Conservation (phyloP, 768 basidiomycete genomes). For the Leccinum broughii region DNA sequence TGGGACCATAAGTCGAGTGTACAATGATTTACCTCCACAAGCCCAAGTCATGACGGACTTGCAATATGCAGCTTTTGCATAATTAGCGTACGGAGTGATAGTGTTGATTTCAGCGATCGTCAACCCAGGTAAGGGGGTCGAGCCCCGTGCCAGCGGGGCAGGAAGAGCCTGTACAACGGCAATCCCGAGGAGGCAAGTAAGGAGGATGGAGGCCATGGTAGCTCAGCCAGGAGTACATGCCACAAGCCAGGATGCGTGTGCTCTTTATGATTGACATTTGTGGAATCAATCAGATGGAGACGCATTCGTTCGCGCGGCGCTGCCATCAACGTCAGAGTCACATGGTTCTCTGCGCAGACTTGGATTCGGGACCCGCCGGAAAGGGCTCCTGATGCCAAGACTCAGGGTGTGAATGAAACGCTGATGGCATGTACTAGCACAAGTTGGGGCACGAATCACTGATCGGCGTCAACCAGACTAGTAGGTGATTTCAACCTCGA, state of each 20-base stretch:
- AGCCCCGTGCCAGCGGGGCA: slow-evolving; percentile 24
- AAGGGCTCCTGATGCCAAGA: neutral
- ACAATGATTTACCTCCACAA: slow-evolving; percentile 47
- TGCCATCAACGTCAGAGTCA: neutral
- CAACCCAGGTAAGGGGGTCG: slow-evolving; percentile 33
- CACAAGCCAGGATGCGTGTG: neutral
- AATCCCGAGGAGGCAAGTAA: slow-evolving; percentile 8
- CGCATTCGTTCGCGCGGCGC: neutral
- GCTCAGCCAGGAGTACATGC: neutral
- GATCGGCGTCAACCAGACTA: no score
- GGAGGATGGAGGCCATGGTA: slow-evolving; percentile 7
- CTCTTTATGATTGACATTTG: neutral
- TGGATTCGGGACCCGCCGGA: no score
- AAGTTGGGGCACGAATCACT: no score
- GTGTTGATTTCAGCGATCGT: slow-evolving; percentile 39
- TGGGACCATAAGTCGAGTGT: neutral
- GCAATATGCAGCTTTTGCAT: slow-evolving; percentile 52
- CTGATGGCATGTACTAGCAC: no score
- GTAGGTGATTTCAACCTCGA: no score
- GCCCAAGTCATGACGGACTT: slow-evolving; percentile 45
- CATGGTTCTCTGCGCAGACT: neutral
- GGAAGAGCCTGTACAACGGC: slow-evolving; percentile 18
- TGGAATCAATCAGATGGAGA: neutral
- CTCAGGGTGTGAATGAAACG: neutral
- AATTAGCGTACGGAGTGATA: slow-evolving; percentile 49